A percentile compares a stretch with the other conserved stretches of the same genome.
Conservation (phyloP, 768 basidiomycete genomes). For the Suillus weaverae region DNA sequence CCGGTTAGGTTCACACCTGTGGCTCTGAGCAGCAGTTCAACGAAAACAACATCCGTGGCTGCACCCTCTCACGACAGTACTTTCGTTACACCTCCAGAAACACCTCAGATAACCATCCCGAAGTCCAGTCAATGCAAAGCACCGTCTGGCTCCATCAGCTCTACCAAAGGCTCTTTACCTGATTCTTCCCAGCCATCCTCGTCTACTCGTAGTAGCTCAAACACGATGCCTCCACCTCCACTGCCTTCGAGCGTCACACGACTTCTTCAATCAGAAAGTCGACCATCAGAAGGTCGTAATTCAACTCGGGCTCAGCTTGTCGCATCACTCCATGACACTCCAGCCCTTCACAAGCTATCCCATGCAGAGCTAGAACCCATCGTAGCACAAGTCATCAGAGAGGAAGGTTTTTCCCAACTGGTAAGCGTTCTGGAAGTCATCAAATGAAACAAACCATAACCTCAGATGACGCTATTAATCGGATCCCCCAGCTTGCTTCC, state of each 20-base stretch:
- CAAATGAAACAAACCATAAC: background rate
- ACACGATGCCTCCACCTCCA: conserved; percentile 33
- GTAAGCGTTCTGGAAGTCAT: conserved; percentile 38
- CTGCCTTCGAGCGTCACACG: conserved; percentile 21
- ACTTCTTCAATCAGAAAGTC: background rate
- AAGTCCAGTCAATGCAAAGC: conserved; percentile 2
- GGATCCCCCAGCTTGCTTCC: conserved; percentile 46
- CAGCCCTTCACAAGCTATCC: conserved; percentile 55
- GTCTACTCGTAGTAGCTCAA: conserved; percentile 21
- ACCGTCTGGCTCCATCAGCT: conserved; percentile 6
- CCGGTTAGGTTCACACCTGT: conserved; percentile 12
- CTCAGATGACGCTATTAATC: conserved; percentile 6
- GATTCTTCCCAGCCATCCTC: conserved; percentile 34
- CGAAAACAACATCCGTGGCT: background rate
- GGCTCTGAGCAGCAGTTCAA: conserved; percentile 5
- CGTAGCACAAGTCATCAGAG: conserved; percentile 61
- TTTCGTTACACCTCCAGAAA: conserved; percentile 30
- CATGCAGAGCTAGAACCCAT: conserved; percentile 52
- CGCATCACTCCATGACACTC: conserved; percentile 43
- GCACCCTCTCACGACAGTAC: conserved; percentile 29
- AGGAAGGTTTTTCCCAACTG: conserved; percentile 77
- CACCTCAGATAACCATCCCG: conserved; percentile 7
- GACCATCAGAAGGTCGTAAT: conserved; percentile 3
- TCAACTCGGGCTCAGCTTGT: conserved; percentile 28
- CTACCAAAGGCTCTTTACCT: conserved; percentile 25